Evolutionary conservation across 306 rosid species (phyloP).

Genomic region (Trichosanthes cucumerina): DNA sequence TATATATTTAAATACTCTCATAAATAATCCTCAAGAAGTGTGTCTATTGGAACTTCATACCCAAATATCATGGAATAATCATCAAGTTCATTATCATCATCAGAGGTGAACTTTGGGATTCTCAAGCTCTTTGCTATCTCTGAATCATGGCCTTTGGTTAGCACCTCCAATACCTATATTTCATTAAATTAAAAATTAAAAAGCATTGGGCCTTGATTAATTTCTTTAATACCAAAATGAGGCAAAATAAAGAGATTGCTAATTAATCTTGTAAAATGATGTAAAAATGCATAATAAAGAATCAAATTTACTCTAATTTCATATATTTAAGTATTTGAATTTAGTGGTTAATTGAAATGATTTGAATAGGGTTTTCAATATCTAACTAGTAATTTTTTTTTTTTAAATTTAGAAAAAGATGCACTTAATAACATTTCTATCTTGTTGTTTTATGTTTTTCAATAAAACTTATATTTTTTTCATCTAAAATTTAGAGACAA

Average conservation of each 20-base stretch:
- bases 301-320: not conserved
- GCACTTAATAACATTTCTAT: too few species aligned
- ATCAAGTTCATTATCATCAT: slow-evolving; percentile 43
- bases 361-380: too few species aligned
- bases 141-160: slow-evolving; percentile 40
- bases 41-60: slow-evolving; percentile 52
- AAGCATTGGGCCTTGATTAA: not conserved
- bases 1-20: slow-evolving; percentile 5
- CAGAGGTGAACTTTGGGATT: slow-evolving; percentile 56
- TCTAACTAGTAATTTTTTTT: too few species aligned
- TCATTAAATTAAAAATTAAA: not conserved
- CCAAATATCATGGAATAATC: slow-evolving; percentile 86
- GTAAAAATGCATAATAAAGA: not conserved
- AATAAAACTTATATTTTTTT: too few species aligned
- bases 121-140: slow-evolving; percentile 56
- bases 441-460: too few species aligned
- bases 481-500: too few species aligned
- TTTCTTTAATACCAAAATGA: not conserved
- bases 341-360: too few species aligned
- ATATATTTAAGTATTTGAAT: too few species aligned
- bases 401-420: too few species aligned
- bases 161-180: slow-evolving; percentile 55
- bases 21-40: slow-evolving; percentile 50
- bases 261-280: not conserved
- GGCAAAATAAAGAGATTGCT: not conserved